phyloP scores from a whole-genome alignment of 106 monocot species.

The Gastrodia elata region DNA sequence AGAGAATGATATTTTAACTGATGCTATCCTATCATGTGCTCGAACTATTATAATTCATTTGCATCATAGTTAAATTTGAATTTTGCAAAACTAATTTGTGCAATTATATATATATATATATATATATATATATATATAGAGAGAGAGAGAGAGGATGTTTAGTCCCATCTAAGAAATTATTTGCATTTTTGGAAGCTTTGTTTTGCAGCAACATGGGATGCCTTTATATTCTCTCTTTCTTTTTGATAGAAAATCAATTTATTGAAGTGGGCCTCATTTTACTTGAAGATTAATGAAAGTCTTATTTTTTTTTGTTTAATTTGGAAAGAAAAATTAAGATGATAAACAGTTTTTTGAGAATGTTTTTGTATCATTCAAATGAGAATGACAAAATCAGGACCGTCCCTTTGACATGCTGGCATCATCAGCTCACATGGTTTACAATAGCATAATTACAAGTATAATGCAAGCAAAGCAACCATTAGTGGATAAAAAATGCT shows the following conservation, averaged over 20 bases:
- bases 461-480: not conserved
- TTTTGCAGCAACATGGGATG: not conserved
- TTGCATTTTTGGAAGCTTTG: not conserved
- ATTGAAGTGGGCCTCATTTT: conserved; percentile 1
- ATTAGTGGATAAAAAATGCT: no score
- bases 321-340: not conserved
- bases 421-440: conserved; percentile 2
- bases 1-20: not conserved
- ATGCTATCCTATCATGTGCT: not conserved
- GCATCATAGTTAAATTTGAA: no score
- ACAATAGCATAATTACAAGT: not conserved
- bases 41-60: no score
- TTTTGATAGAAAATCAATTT: not conserved
- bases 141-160: no score
- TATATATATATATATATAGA: no score
- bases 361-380: not conserved
- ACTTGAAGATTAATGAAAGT: not conserved
- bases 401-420: not conserved
- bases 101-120: no score
- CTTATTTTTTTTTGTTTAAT: not conserved
- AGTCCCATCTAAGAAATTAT: not conserved
- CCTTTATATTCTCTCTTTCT: no score
- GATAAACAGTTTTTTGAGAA: not conserved
- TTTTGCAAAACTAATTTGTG: no score
- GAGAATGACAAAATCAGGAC: not conserved